A percentile compares a stretch with the other conserved stretches of the same genome.
These are phyloP conservation scores for Colletotrichum tropicicola DNA, from an alignment of 2,329 filamentous ascomycete species.

Conservation along the genomic window DNA sequence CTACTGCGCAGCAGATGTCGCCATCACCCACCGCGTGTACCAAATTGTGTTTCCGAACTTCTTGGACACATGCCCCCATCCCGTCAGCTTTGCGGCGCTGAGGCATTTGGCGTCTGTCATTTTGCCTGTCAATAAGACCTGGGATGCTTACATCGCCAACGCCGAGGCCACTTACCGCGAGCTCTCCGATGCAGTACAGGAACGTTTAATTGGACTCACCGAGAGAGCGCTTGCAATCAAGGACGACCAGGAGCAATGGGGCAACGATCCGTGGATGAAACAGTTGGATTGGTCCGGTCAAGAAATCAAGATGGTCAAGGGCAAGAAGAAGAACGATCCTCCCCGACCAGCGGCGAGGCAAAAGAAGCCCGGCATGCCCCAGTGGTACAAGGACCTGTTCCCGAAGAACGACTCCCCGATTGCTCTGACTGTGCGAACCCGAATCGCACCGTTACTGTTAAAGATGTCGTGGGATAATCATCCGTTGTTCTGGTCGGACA, in stretches of 20 bases:
- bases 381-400: slow-evolving; percentile 96
- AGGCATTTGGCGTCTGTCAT: slow-evolving; percentile 95
- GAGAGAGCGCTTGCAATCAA: slow-evolving; percentile 82
- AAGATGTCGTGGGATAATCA: slow-evolving; percentile 89
- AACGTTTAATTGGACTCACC: slow-evolving; percentile 77
- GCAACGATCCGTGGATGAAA: slow-evolving; percentile 86
- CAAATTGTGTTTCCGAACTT: slow-evolving; percentile 93
- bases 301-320: slow-evolving; percentile 89
- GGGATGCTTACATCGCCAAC: slow-evolving; percentile 85
- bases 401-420: slow-evolving; percentile 74
- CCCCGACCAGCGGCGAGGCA: slow-evolving; percentile 82
- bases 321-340: slow-evolving; percentile 85
- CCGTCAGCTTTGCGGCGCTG: slow-evolving; percentile 94
- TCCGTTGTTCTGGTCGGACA: slow-evolving; percentile 92
- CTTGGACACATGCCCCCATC: slow-evolving; percentile 89
- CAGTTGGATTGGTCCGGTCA: slow-evolving; percentile 97
- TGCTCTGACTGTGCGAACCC: slow-evolving; percentile 83
- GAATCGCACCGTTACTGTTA: slow-evolving; percentile 86
- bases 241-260: slow-evolving; percentile 72
- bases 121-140: slow-evolving; percentile 86
- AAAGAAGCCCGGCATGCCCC: slow-evolving; percentile 93
- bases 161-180: slow-evolving; percentile 86
- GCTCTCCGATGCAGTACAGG: slow-evolving; percentile 79
- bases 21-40: slow-evolving; percentile 93
- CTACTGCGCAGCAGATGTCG: slow-evolving; percentile 95